Percentiles rank a stretch among this genome's conserved stretches.
phyloP scores from a whole-genome alignment of 2,329 filamentous ascomycete genomes.

The Xylariaceae sp. region DNA sequence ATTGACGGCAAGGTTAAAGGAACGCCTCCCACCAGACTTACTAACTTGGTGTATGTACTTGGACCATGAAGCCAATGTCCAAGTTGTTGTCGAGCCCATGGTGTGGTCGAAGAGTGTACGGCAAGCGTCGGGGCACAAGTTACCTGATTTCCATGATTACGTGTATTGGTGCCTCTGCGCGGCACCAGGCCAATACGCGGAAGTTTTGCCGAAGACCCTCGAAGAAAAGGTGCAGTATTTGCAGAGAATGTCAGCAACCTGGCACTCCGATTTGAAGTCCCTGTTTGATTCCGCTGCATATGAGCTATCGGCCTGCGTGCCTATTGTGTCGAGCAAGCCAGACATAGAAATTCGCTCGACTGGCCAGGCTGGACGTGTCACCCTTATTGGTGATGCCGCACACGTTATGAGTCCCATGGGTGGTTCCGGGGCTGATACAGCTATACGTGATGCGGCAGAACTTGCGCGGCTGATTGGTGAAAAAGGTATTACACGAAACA shows the following conservation, averaged over 20 bases:
- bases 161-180: slow-evolving; percentile 31
- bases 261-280: slow-evolving; percentile 29
- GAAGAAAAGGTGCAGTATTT: slow-evolving; percentile 27
- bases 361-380: slow-evolving; percentile 20
- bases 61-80: slow-evolving; percentile 29
- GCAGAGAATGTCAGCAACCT: slow-evolving; percentile 20
- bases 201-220: slow-evolving; percentile 23
- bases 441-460: slow-evolving; percentile 29
- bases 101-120: slow-evolving; percentile 25
- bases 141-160: slow-evolving; percentile 29
- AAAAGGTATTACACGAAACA: slow-evolving; percentile 19
- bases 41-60: slow-evolving; percentile 33
- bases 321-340: slow-evolving; percentile 31
- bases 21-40: slow-evolving; percentile 20
- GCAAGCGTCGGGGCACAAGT: slow-evolving; percentile 16
- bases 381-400: slow-evolving; percentile 29
- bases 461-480: slow-evolving; percentile 26
- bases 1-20: slow-evolving; percentile 25
- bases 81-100: slow-evolving; percentile 31
- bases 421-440: slow-evolving; percentile 31
- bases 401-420: slow-evolving; percentile 34
- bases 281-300: slow-evolving; percentile 25
- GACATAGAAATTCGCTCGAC: slow-evolving; percentile 25
- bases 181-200: slow-evolving; percentile 24
- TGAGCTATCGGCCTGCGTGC: slow-evolving; percentile 26